Evolutionary conservation across 768 basidiomycete genomes (phyloP).

Genomic region (Tylopilus subfusipes): DNA sequence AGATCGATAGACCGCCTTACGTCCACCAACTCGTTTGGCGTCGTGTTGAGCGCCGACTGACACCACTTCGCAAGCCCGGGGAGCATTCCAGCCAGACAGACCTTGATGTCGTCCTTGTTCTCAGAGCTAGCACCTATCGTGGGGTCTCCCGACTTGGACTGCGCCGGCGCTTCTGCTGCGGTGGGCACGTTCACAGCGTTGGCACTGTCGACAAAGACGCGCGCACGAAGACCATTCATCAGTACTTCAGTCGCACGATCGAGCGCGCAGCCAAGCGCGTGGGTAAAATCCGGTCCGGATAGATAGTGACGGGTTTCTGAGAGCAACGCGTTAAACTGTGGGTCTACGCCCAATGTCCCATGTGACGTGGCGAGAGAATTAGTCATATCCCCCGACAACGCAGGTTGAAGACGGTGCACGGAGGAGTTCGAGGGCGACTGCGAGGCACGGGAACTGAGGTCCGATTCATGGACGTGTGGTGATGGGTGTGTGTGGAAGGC

Average conservation of each 20-base stretch:
- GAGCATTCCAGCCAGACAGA: slow-evolving; percentile 74
- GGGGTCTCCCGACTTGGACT: slow-evolving; percentile 12
- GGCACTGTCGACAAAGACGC: slow-evolving; percentile 49
- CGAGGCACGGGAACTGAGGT: slow-evolving; percentile 27
- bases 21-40: slow-evolving; percentile 81
- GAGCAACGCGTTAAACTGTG: slow-evolving; percentile 59
- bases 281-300: slow-evolving; percentile 62
- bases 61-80: slow-evolving; percentile 82
- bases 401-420: slow-evolving; percentile 19
- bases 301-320: slow-evolving; percentile 65
- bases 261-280: slow-evolving; percentile 69
- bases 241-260: slow-evolving; percentile 66
- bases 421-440: slow-evolving; percentile 17
- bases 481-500: slow-evolving; percentile 25
- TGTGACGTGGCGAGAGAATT: slow-evolving; percentile 6
- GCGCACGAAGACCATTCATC: slow-evolving; percentile 57
- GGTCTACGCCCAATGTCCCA: slow-evolving; percentile 10
- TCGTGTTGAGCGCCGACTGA: slow-evolving; percentile 56
- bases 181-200: slow-evolving; percentile 7
- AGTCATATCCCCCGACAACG: neutral
- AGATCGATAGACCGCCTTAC: slow-evolving; percentile 43
- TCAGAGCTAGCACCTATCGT: slow-evolving; percentile 9
- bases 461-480: slow-evolving; percentile 15
- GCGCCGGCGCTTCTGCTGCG: slow-evolving; percentile 11
- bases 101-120: slow-evolving; percentile 40